Percentiles rank a stretch among this genome's conserved stretches.
Conservation (phyloP, 2,329 filamentous ascomycete genomes). For the Aspergillus sergii region DNA sequence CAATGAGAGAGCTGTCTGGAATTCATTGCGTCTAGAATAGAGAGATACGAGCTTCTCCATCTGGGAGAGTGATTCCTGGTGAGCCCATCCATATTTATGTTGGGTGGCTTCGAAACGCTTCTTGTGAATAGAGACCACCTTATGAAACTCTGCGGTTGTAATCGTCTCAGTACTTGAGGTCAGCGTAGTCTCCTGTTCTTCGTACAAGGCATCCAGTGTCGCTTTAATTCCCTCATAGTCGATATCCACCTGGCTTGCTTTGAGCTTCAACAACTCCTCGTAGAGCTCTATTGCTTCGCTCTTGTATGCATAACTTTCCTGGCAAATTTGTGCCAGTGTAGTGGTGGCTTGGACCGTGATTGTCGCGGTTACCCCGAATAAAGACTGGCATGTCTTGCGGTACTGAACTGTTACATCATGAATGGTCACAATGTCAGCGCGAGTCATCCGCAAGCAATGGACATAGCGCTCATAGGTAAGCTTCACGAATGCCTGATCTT, state of each 20-base stretch:
- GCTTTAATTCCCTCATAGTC: conserved; percentile 38
- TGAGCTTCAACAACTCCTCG: conserved; percentile 38
- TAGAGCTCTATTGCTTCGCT: conserved; percentile 39
- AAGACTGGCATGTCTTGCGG: conserved; percentile 35
- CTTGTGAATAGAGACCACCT: conserved; percentile 32
- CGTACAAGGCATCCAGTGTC: conserved; percentile 41
- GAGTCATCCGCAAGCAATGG: conserved; percentile 38
- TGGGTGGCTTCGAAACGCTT: conserved; percentile 34
- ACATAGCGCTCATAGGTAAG: conserved; percentile 39
- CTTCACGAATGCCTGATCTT: conserved; percentile 36
- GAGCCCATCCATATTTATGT: conserved; percentile 41
- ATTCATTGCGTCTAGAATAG: conserved; percentile 37
- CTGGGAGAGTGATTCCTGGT: conserved; percentile 41
- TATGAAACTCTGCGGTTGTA: conserved; percentile 32
- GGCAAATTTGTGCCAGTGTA: conserved; percentile 40
- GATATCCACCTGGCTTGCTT: conserved; percentile 30
- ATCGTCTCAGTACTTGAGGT: conserved; percentile 26
- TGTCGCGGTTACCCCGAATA: conserved; percentile 37
- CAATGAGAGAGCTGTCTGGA: conserved; percentile 32
- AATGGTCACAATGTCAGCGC: conserved; percentile 33
- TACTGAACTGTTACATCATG: conserved; percentile 40
- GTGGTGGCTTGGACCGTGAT: conserved; percentile 42
- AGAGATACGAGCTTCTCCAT: conserved; percentile 41
- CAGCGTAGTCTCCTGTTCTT: conserved; percentile 36
- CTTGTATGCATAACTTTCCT: conserved; percentile 41